Base-by-base conservation (phyloP, 2,329 filamentous ascomycete genomes). In the Hypoxylon sp. region DNA sequence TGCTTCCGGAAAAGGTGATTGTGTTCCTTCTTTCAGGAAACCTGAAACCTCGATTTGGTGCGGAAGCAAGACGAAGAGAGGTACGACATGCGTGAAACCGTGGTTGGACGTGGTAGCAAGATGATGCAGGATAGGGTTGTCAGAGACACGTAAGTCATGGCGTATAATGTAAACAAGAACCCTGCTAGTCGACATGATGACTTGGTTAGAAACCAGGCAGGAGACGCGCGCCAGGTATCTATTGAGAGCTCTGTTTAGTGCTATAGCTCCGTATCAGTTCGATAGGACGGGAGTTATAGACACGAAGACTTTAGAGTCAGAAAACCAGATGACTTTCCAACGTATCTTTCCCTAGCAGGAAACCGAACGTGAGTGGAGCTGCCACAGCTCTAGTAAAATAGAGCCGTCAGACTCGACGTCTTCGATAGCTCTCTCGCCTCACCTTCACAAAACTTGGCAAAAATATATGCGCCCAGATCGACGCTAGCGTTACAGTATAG, bases 41-140 rank as follows among this genome's bases (percentile, higher is more conserved):
- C 93, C 93, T 0, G 90, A 91, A 0, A 92, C 83, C 75, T 95
- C 92, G 21, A 94, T 81, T 72, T 95, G 91, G 56, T 91, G 84
- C 2, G 91, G 86, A 0, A 88, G 83, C 56, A 94, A 89, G 19
- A 93, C 81, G 75, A 90, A 93, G 43, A 93, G 79, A 6, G 92
- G 92, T 1, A 95, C 82, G 1, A 94, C 77, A 75, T 94, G 91
- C 1, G 90, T 92, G 73, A 85, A 89, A 3, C 82, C 83, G 75
- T 88, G 85, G 21, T 84, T 79, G 17, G 79, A 78, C 76, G 65
- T 78, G 69, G 81, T 87, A 64, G 81, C 81, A 53, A 86, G 81
- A 73, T 79, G 84, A 75, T 93, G 84, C 19, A 95, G 84, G 45
- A 94, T 84, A 0, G 91, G 91, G 74, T 94, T 94, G 79, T 95